Evolutionary conservation across 2,329 filamentous ascomycete species (phyloP), one percentile per base, ranked within the genome.

Genomic region (Pseudodiploospora longispora): DNA sequence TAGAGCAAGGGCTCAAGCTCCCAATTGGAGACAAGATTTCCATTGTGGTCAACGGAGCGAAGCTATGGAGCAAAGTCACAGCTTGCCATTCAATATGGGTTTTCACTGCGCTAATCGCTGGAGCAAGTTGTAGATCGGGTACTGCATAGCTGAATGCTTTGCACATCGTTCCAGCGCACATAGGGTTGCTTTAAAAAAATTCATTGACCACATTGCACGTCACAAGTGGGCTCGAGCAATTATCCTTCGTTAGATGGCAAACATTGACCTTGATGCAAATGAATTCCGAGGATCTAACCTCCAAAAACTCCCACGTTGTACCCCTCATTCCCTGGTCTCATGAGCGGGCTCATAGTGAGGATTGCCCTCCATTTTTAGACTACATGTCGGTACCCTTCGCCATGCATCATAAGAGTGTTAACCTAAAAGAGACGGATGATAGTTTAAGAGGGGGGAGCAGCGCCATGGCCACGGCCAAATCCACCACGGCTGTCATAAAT

Each of bases 391-490:
- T 65, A 55, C 62, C 56, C 56, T 61, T 64, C 44, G 60, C 61
- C 63, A 68, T 68, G 63, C 60, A 62, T 65, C 63, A 61, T 61
- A 60, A 63, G 61, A 67, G 60, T 67, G 59, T 65, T 66, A 66
- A 61, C 63, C 59, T 60, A 53, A 53, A 64, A 62, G 61, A 60
- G 61, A 59, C 43, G 59, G 60, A 55, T 60, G 41, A 56, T 65
- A 57, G 59, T 65, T 76, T 78, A 81, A 63, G 79, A 82, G 58
- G 80, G 72, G 66, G 85, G 80, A 72, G 85, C 77, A 64, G 73
- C 81, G 65, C 84, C 84, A 76, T 87, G 85, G 71, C 87, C 88
- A 82, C 88, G 87, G 68, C 88, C 89, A 68, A 85, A 85, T 65
- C 86, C 87, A 76, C 86, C 85, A 78, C 86, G 87, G 85, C 80